phyloP scores from a whole-genome alignment of 2,329 filamentous ascomycete species.

The Ascochyta viciae-villosae region DNA sequence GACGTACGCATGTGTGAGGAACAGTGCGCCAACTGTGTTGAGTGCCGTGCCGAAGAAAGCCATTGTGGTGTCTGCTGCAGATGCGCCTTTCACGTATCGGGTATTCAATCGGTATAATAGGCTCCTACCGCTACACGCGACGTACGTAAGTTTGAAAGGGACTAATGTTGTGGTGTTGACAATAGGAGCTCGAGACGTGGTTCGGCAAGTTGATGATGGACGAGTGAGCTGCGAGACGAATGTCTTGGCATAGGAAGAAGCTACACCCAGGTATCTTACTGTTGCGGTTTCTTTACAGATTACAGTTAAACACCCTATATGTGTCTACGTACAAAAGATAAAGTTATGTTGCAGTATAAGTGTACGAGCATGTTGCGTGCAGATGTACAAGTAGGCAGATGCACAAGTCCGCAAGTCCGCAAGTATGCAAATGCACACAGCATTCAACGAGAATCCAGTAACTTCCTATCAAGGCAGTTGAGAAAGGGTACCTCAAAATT shows the following conservation, averaged over 20 bases:
- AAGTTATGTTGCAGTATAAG: background rate
- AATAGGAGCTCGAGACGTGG: background rate
- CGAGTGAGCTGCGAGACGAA: conserved; percentile 3
- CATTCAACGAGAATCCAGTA: background rate
- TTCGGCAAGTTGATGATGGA: background rate
- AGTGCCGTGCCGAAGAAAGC: conserved; percentile 73
- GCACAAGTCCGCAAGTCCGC: background rate
- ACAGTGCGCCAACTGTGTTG: conserved; percentile 75
- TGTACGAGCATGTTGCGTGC: background rate
- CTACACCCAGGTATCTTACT: background rate
- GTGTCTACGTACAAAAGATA: too few species aligned
- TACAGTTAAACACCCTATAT: background rate
- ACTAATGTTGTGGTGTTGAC: background rate
- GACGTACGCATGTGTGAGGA: conserved; percentile 86
- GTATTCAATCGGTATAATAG: background rate
- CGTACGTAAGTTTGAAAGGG: background rate
- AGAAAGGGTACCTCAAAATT: background rate
- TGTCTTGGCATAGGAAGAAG: conserved; percentile 11
- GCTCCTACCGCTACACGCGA: background rate
- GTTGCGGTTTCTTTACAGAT: background rate
- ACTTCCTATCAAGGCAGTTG: background rate
- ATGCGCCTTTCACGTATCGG: background rate
- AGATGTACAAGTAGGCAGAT: background rate
- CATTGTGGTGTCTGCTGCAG: conserved; percentile 58
- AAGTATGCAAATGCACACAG: background rate